These are phyloP conservation scores for Epichloe coenophiala DNA, from an alignment of 2,329 filamentous ascomycete species.

Conservation along the genomic window DNA sequence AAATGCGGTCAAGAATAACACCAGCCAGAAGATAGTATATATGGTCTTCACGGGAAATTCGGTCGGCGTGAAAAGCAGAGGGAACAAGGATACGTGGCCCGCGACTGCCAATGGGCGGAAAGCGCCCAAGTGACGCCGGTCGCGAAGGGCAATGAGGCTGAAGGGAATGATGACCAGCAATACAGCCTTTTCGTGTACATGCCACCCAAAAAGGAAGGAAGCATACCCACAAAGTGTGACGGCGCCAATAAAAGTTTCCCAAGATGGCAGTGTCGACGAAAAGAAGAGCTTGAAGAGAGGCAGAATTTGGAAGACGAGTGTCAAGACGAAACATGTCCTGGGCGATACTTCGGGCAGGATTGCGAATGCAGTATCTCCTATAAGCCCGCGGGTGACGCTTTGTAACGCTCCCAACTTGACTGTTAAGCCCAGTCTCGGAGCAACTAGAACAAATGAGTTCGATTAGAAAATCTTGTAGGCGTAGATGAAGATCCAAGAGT, in stretches of 20 bases:
- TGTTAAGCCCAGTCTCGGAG: conserved; percentile 62
- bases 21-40: conserved; percentile 86
- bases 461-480: neutral
- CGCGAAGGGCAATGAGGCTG: conserved; percentile 78
- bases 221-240: conserved; percentile 90
- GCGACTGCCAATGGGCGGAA: conserved; percentile 87
- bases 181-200: conserved; percentile 96
- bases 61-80: conserved; percentile 77
- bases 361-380: conserved; percentile 88
- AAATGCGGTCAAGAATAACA: conserved; percentile 74
- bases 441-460: conserved; percentile 38
- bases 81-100: conserved; percentile 90
- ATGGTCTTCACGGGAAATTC: conserved; percentile 91
- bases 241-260: conserved; percentile 80
- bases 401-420: conserved; percentile 64
- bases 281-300: conserved; percentile 70
- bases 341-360: conserved; percentile 80
- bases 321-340: conserved; percentile 66
- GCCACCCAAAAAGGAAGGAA: conserved; percentile 96
- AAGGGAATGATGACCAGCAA: conserved; percentile 91
- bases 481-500: neutral
- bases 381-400: conserved; percentile 83
- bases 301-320: conserved; percentile 67
- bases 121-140: conserved; percentile 79
- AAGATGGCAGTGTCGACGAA: conserved; percentile 47